Base-by-base conservation (phyloP, 2,329 filamentous ascomycete genomes). In the Magnaporthiopsis rhizophila region DNA sequence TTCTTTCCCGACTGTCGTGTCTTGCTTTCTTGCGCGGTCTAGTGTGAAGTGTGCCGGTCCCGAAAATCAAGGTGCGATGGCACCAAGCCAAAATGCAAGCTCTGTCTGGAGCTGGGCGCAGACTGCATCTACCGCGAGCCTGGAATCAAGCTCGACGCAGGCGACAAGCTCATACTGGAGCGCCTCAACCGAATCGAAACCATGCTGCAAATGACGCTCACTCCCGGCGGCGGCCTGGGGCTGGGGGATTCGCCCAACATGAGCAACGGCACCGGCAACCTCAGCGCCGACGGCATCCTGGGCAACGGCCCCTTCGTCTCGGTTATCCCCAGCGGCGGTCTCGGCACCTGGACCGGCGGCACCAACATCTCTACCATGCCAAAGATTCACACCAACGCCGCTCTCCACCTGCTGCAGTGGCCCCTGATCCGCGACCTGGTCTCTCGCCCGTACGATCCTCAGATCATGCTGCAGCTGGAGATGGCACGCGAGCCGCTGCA, bases 91-190 rank as follows among this genome's bases (percentile, higher is more conserved):
- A 94, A 92, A 75, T 95, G 91, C 78, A 89, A 91, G 74, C 86
- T 95, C 50, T 95, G 91, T 76, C 87, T 88, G 12, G 91, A 94
- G 73, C 80, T 94, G 57, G 89, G 90, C 64, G 91, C 90, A 59
- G 89, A 94, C 67, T 95, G 91, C 75, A 83, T 93, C 68, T 95
- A 95, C 74, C 85, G 91, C 67, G 91, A 95, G 73, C 91, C 91
- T 8, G 90, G 90, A 3, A 91, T 94, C 79, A 95, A 95, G 77
- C 84, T 95, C 12, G 91, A 95, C 73, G 90, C 90, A 50, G 91
- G 91, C 68, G 91, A 94, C 79, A 94, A 93, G 77, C 80, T 95
- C 65, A 95, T 95, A 66, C 78, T 95, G 53, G 91, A 94, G 73
- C 88, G 89, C 64, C 80, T 95, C 50, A 86, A 83, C 69, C 86